phyloP scores from a whole-genome alignment of 306 rosid species.

The Citrullus amarus region DNA sequence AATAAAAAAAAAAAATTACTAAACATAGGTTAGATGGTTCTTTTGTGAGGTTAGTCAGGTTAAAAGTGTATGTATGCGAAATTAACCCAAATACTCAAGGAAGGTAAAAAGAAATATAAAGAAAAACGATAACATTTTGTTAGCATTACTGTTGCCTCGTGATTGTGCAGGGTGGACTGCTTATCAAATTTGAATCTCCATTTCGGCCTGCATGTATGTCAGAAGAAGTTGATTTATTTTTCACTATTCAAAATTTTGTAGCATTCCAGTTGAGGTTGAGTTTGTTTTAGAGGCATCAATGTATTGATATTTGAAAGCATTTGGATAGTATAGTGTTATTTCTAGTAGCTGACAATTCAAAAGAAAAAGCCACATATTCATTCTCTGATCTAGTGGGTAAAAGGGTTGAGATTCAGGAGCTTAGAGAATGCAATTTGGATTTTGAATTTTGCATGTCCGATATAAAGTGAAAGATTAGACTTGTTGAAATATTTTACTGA shows the following conservation, averaged over 20 bases:
- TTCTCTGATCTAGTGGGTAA: neutral
- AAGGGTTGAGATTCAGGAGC: neutral
- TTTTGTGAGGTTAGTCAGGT: too few species aligned
- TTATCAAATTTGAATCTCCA: neutral
- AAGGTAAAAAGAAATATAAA: neutral
- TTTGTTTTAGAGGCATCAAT: neutral
- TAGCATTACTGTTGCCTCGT: neutral
- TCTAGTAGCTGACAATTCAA: neutral
- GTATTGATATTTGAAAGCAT: neutral
- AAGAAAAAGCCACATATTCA: neutral
- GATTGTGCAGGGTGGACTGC: neutral
- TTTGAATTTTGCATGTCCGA: too few species aligned
- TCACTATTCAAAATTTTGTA: neutral
- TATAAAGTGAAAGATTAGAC: too few species aligned
- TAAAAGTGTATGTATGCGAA: neutral
- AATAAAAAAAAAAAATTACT: too few species aligned
- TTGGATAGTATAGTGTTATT: too few species aligned
- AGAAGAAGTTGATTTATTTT: neutral
- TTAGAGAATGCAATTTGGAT: neutral
- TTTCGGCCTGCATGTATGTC: neutral
- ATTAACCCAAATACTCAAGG: neutral
- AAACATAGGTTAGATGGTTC: neutral
- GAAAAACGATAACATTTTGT: neutral
- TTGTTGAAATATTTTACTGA: too few species aligned
- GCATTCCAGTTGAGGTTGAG: neutral